A percentile compares a stretch with the other conserved stretches of the same genome.
Evolutionary conservation across 208 protist species (phyloP).

Genomic region (Acanthamoeba triangularis): DNA sequence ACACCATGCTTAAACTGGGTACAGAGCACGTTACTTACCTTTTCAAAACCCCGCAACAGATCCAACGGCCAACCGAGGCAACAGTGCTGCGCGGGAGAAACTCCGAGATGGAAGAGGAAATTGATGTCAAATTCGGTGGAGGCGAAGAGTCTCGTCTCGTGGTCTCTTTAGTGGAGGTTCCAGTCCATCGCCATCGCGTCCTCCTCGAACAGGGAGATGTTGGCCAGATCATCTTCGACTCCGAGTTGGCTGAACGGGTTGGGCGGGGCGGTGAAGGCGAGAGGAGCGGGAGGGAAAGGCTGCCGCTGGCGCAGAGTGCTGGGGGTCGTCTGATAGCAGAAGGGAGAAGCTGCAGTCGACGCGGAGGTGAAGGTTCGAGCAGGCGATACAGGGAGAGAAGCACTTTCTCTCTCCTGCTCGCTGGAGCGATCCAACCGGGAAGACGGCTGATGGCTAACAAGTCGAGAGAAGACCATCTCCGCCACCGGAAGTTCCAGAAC

Average conservation of each 20-base stretch:
- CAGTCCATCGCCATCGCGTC: slow-evolving; percentile 1
- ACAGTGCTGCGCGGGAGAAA: too few species aligned
- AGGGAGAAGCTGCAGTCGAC: background rate
- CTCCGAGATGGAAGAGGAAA: too few species aligned
- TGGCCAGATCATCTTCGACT: slow-evolving; percentile 24
- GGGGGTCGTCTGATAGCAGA: background rate
- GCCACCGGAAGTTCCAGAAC: background rate
- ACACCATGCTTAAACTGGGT: too few species aligned
- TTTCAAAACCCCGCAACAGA: too few species aligned
- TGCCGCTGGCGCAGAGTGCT: background rate
- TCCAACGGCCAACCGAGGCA: too few species aligned
- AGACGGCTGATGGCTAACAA: too few species aligned
- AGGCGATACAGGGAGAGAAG: slow-evolving; percentile 25
- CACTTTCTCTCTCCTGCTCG: slow-evolving; percentile 26
- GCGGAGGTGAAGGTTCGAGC: background rate
- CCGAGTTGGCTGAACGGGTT: slow-evolving; percentile 27
- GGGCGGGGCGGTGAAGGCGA: slow-evolving; percentile 24
- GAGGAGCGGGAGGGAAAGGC: background rate
- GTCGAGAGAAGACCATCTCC: background rate
- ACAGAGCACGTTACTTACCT: too few species aligned
- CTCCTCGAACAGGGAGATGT: slow-evolving; percentile 58
- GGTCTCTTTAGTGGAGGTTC: background rate
- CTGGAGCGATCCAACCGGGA: background rate
- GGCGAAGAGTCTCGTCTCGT: too few species aligned
- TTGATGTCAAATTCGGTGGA: too few species aligned